These are phyloP conservation scores for Kuraishia floccosa DNA, from an alignment of 805 yeast species.

Conservation along the genomic window DNA sequence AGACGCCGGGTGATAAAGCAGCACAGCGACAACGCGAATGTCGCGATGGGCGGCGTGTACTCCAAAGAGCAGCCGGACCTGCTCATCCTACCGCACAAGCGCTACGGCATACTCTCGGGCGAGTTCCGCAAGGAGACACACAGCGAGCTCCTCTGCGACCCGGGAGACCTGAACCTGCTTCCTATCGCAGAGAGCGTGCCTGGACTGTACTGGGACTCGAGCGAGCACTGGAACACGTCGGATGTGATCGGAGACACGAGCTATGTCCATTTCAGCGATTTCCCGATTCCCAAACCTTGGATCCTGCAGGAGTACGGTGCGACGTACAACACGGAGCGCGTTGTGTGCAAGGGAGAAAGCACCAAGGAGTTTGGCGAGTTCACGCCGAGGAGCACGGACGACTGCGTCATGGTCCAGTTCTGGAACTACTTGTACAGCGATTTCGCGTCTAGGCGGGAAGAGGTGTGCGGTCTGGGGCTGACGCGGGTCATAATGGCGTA, in stretches of 20 bases:
- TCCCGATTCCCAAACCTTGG: conserved; percentile 65
- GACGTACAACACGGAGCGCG: conserved; percentile 4
- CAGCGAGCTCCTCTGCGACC: no score
- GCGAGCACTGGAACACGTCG: conserved; percentile 1
- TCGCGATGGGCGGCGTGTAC: no score
- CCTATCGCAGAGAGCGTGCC: no score
- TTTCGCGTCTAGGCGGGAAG: conserved; percentile 4
- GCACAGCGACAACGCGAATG: no score
- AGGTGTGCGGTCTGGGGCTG: background rate
- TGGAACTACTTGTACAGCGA: conserved; percentile 21
- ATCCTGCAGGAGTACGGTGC: conserved; percentile 12
- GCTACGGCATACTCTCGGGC: conserved; percentile 39
- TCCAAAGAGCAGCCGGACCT: no score
- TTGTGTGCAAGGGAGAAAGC: no score
- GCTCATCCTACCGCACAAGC: conserved; percentile 36
- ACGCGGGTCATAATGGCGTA: no score
- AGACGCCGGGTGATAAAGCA: no score
- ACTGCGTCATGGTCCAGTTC: conserved; percentile 17
- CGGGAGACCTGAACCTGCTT: no score
- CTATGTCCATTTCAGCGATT: conserved; percentile 53
- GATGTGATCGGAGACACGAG: conserved; percentile 19
- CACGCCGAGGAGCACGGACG: conserved; percentile 10
- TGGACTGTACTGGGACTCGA: conserved; percentile 1
- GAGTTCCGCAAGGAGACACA: no score
- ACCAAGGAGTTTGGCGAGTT: no score